Conservation (phyloP, 2,329 filamentous ascomycete species). For the Hypoxylon sp. region DNA sequence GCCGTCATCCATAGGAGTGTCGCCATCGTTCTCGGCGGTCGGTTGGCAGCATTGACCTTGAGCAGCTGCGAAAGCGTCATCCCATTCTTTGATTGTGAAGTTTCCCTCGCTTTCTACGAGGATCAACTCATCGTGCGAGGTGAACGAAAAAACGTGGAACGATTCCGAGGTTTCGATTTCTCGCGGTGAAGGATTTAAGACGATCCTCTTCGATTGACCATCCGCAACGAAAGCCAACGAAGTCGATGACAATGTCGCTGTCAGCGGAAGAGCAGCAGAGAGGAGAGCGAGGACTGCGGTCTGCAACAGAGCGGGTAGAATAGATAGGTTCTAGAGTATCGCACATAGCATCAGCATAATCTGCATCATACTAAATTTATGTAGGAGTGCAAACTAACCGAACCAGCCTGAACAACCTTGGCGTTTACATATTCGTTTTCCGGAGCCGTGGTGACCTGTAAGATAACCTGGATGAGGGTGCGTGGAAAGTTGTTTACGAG, state of each 20-base stretch:
- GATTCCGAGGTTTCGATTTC: constrained; percentile 75
- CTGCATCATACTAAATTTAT: constrained; percentile 5
- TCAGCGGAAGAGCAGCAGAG: constrained; percentile 84
- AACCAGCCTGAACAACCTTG: constrained; percentile 69
- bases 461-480: constrained; percentile 81
- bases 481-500: constrained; percentile 81
- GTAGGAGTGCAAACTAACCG: constrained; percentile 62
- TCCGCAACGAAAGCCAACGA: constrained; percentile 69
- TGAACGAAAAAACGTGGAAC: constrained; percentile 86
- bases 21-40: constrained; percentile 54
- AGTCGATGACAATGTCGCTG: constrained; percentile 75
- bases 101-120: constrained; percentile 84
- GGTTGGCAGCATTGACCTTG: constrained; percentile 71
- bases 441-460: constrained; percentile 80
- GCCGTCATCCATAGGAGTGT: constrained; percentile 62
- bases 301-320: constrained; percentile 86
- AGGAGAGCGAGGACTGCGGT: constrained; percentile 82
- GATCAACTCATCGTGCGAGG: constrained; percentile 78
- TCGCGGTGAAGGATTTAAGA: constrained; percentile 72
- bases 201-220: constrained; percentile 57
- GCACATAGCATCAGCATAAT: constrained; percentile 41
- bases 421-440: constrained; percentile 74
- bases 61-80: constrained; percentile 74
- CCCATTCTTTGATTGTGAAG: constrained; percentile 83
- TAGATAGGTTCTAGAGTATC: constrained; percentile 73